These are phyloP conservation scores for Microstroma glucosiphilum DNA, from an alignment of 1,284 basidiomycete species.

Conservation along the genomic window DNA sequence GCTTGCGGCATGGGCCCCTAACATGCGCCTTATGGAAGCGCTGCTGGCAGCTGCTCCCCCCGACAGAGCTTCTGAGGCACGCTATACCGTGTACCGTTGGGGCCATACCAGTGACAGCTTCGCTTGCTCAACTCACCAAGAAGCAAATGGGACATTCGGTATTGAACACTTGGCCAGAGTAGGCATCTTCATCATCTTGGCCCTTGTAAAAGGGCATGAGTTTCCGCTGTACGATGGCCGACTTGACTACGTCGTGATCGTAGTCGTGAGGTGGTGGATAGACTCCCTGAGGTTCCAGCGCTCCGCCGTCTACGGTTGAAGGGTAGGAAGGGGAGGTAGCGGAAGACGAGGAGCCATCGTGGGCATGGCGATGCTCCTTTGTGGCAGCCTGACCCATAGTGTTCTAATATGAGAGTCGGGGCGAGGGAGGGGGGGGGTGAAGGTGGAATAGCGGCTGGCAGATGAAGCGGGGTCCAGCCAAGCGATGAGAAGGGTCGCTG, in stretches of 20 bases:
- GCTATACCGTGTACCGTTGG: no score
- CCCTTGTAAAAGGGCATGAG: conserved; percentile 94
- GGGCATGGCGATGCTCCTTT: conserved; percentile 11
- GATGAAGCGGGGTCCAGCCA: no score
- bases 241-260: conserved; percentile 77
- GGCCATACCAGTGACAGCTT: neutral
- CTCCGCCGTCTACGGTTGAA: conserved; percentile 58
- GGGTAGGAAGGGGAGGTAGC: conserved; percentile 1
- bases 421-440: no score
- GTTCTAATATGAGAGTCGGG: no score
- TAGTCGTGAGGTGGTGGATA: conserved; percentile 74
- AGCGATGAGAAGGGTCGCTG: no score
- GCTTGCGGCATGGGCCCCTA: no score
- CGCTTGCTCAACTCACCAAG: conserved; percentile 62
- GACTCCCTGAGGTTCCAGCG: conserved; percentile 77
- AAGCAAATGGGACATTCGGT: conserved; percentile 99
- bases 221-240: conserved; percentile 76
- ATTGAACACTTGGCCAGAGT: conserved; percentile 77
- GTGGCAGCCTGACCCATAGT: conserved; percentile 13
- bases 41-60: no score
- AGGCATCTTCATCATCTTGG: conserved; percentile 81
- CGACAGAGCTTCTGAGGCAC: no score
- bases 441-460: no score
- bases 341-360: neutral
- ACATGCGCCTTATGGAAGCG: no score